Conservation (phyloP, 176 grass and related monocot genomes). For the Oryza officinalis region DNA sequence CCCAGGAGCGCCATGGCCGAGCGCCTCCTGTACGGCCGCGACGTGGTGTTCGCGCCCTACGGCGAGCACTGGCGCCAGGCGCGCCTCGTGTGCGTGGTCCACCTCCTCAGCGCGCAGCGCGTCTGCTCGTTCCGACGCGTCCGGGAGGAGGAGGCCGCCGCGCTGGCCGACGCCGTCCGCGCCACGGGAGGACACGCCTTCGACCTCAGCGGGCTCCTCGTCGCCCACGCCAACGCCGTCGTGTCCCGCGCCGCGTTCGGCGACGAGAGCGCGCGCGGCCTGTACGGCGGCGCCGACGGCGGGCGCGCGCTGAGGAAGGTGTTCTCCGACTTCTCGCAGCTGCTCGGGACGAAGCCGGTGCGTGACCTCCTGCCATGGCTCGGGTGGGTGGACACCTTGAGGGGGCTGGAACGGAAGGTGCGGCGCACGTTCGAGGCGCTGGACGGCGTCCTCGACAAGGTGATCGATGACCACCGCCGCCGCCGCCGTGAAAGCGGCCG, state of each 20-base stretch:
- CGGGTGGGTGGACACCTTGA: constrained; percentile 43
- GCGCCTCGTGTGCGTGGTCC: constrained; percentile 44
- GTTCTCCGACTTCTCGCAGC: background rate
- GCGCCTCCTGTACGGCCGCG: constrained; percentile 42
- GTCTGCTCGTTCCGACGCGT: constrained; percentile 25
- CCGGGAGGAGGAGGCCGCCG: constrained; percentile 23
- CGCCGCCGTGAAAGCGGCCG: background rate
- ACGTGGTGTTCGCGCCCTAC: constrained; percentile 59
- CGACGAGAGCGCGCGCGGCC: background rate
- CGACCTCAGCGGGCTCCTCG: background rate
- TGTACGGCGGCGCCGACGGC: background rate
- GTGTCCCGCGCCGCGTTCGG: constrained; percentile 22
- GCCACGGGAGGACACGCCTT: background rate
- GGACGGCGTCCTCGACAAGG: constrained; percentile 28
- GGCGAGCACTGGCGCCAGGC: constrained; percentile 60
- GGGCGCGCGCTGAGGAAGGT: background rate
- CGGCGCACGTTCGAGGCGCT: constrained; percentile 28
- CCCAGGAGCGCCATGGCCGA: constrained; percentile 15
- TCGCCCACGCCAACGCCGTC: background rate
- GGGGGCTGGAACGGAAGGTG: constrained; percentile 15
- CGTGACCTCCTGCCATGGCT: constrained; percentile 43
- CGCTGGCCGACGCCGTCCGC: background rate
- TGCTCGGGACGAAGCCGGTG: constrained; percentile 10
- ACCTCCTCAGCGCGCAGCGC: constrained; percentile 41
- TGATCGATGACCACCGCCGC: constrained; percentile 23